Evolutionary conservation across 2,329 filamentous ascomycete species (phyloP).

Genomic region (Dothideomycetes sp.): DNA sequence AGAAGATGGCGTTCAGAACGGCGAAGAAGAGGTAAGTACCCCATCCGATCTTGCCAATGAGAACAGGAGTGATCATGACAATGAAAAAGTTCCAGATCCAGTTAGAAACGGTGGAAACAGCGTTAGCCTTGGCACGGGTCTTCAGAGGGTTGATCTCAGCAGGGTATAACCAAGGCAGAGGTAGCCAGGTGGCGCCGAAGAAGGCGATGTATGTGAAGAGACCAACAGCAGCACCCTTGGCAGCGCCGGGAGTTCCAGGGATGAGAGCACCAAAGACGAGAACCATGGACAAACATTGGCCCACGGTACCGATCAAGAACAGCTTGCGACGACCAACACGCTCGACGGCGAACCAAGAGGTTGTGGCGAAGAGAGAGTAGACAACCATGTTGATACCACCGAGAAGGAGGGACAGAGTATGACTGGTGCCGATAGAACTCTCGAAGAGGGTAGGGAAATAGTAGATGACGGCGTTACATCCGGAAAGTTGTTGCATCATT

Average conservation of each 20-base stretch:
- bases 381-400: conserved; percentile 46
- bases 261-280: conserved; percentile 35
- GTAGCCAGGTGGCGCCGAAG: conserved; percentile 48
- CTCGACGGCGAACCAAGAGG: conserved; percentile 57
- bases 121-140: conserved; percentile 48
- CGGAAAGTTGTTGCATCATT: conserved; percentile 54
- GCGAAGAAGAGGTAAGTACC: conserved; percentile 42
- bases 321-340: conserved; percentile 44
- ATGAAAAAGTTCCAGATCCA: conserved; percentile 45
- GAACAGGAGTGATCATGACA: conserved; percentile 37
- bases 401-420: conserved; percentile 35
- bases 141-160: conserved; percentile 43
- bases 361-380: conserved; percentile 47
- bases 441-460: conserved; percentile 35
- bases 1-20: conserved; percentile 43
- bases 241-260: conserved; percentile 22
- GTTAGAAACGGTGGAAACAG: conserved; percentile 45
- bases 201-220: conserved; percentile 62
- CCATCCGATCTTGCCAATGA: conserved; percentile 27
- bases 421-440: conserved; percentile 41
- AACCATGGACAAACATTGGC: conserved; percentile 49
- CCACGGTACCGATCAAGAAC: conserved; percentile 35
- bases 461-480: conserved; percentile 41
- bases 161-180: conserved; percentile 25
- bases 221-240: conserved; percentile 46